These are phyloP conservation scores for Jatropha podagrica DNA, from an alignment of 441 rosid genomes.

Conservation along the genomic window DNA sequence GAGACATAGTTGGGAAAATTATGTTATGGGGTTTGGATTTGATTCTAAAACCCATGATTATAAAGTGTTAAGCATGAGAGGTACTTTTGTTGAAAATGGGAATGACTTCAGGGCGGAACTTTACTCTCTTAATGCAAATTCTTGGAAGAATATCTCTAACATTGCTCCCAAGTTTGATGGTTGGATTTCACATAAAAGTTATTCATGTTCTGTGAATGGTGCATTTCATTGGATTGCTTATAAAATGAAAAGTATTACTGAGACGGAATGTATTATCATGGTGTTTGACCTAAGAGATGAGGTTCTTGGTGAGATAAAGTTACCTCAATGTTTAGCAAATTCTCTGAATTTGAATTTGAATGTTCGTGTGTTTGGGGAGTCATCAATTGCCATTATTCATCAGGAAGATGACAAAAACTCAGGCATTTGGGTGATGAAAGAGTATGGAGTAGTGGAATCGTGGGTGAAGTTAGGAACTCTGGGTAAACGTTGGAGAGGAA, in stretches of 20 bases:
- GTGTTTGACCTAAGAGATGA: constrained; percentile 24
- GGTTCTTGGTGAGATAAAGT: constrained; percentile 13
- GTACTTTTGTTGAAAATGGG: neutral
- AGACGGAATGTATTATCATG: neutral
- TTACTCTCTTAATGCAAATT: constrained; percentile 16
- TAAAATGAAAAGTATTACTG: neutral
- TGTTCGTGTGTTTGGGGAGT: constrained; percentile 16
- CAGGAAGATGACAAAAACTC: neutral
- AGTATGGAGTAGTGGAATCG: constrained; percentile 10
- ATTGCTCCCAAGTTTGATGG: neutral
- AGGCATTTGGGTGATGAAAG: constrained; percentile 21
- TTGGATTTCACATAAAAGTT: neutral
- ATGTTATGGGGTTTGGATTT: constrained; percentile 19
- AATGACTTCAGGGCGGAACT: neutral
- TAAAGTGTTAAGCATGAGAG: constrained; percentile 10
- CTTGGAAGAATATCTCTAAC: constrained; percentile 15
- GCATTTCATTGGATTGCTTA: constrained; percentile 20
- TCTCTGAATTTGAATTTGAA: neutral
- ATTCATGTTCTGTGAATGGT: constrained; percentile 18
- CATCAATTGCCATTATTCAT: constrained; percentile 10
- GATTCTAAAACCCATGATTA: constrained; percentile 24
- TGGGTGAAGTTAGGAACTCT: constrained; percentile 16
- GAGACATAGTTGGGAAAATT: no score
- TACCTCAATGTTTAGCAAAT: constrained; percentile 14
- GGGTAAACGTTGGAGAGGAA: neutral